These are phyloP conservation scores for Cronartium quercuum DNA, from an alignment of 1,284 basidiomycete species.

Conservation along the genomic window DNA sequence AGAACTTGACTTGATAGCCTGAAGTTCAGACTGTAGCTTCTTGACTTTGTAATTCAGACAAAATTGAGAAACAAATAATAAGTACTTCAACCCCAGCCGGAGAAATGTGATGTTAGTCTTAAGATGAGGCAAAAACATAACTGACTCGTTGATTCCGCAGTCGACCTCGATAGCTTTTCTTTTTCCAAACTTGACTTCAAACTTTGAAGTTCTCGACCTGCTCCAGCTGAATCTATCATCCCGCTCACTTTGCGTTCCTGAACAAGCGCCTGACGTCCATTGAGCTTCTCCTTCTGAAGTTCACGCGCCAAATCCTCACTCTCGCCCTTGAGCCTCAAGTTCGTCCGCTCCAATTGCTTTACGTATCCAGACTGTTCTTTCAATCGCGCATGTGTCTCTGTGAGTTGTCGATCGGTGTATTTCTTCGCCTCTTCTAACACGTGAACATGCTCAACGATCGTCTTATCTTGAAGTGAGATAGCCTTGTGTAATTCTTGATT, in stretches of 20 bases:
- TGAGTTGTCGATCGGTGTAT: slow-evolving; percentile 85
- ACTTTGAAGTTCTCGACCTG: background rate
- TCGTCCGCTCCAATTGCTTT: slow-evolving; percentile 73
- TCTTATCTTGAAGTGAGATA: slow-evolving; percentile 79
- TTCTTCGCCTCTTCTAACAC: slow-evolving; percentile 95
- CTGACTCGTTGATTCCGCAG: slow-evolving; percentile 58
- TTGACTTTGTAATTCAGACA: slow-evolving; percentile 3
- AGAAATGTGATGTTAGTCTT: background rate
- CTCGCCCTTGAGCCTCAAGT: slow-evolving; percentile 68
- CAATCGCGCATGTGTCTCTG: slow-evolving; percentile 69
- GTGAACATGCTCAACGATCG: slow-evolving; percentile 96
- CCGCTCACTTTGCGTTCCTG: slow-evolving; percentile 36
- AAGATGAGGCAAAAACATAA: background rate
- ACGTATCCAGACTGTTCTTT: slow-evolving; percentile 68
- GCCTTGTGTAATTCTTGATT: slow-evolving; percentile 43
- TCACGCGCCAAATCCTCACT: slow-evolving; percentile 75
- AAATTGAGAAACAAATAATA: background rate
- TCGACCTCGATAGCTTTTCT: slow-evolving; percentile 49
- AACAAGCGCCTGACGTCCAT: slow-evolving; percentile 52
- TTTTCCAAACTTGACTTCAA: slow-evolving; percentile 45
- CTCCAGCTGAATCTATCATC: slow-evolving; percentile 28
- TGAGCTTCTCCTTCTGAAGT: slow-evolving; percentile 65
- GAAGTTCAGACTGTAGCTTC: slow-evolving; percentile 37
- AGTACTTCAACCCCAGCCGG: background rate
- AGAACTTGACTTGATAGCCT: slow-evolving; percentile 1